Evolutionary conservation across 2,329 filamentous ascomycete species (phyloP).

Genomic region (Penicillium sp.): DNA sequence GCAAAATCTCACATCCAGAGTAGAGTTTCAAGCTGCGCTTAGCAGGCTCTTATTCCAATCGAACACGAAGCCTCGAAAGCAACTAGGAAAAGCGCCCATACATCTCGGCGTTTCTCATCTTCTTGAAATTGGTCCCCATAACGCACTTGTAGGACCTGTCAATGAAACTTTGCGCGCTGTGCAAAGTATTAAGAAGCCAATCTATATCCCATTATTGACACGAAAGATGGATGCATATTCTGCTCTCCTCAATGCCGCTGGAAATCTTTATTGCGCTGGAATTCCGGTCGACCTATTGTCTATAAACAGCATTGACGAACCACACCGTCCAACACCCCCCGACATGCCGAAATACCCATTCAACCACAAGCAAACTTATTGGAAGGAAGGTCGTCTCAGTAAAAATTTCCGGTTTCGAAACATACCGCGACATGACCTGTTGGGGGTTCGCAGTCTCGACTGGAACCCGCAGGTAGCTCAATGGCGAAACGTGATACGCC

Average conservation of each 20-base stretch:
- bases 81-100: background rate
- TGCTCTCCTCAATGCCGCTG: too few species aligned
- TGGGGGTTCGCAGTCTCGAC: conserved; percentile 17
- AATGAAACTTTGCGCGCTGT: conserved; percentile 13
- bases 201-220: background rate
- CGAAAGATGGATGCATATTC: too few species aligned
- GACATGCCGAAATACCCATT: conserved; percentile 20
- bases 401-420: background rate
- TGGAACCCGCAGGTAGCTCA: conserved; percentile 19
- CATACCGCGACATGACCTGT: conserved; percentile 8
- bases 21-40: conserved; percentile 8
- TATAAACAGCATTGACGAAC: background rate
- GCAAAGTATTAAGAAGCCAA: background rate
- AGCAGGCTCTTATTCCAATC: background rate
- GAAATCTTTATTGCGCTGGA: too few species aligned
- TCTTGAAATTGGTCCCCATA: conserved; percentile 30
- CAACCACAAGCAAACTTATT: conserved; percentile 16
- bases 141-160: conserved; percentile 24
- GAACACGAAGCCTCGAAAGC: background rate
- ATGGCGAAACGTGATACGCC: conserved; percentile 28
- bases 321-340: background rate
- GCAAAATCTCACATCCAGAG: conserved; percentile 27
- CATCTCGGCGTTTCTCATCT: background rate
- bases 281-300: too few species aligned
- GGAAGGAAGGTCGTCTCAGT: conserved; percentile 18